Base-by-base conservation (phyloP, 352 stramenopile species). In the Phytophthora sp. region DNA sequence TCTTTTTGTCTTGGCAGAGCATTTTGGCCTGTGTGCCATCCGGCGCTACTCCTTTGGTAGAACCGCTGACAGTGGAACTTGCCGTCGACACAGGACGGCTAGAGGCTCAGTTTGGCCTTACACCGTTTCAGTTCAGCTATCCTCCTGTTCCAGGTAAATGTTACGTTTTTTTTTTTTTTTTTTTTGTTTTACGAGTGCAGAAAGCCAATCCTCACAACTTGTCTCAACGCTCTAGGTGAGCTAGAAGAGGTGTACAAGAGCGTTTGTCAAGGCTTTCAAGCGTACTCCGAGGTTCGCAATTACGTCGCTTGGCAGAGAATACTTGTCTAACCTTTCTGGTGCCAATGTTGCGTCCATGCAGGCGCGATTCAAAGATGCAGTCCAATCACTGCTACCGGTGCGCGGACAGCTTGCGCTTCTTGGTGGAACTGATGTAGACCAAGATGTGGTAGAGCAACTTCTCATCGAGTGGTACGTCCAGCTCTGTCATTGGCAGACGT, bases 401-500 rank as follows among this genome's bases (percentile, higher is more conserved):
- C 88, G 86, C 20, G 81, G 82, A 51, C 86, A 83, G 45, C 69
- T 89, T 30, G 66, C 74, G n/a, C 57, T 93, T n/a, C 78, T 96
- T 27, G 86, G 88, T 24, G 86, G 84, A 38, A 93, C 85, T 4
- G 68, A 66, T 13, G 77, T 92, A 18, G 77, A 94, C 62, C 80
- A 91, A 41, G 88, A 94, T 45, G 63, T 96, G 13, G 53, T 93
- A 7, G 82, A 94, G 1, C 59, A 93, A 47, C 74, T 96, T 0
- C 73, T 94, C 15, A 79, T 94, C 13, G 88, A 96, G 47, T 89
- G 83, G 88, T 96, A 71, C 38, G 73, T 7, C 2, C 24, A 26
- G n/a, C 26, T 42, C 23, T 23, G 6, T 44, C 20, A 36, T 50
- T 44, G 15, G 11, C n/a, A n/a, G n/a, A n/a, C n/a, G n/a, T n/a